Evolutionary conservation across 345 rosid genomes (phyloP).

Genomic region (Syzygium aqueum): DNA sequence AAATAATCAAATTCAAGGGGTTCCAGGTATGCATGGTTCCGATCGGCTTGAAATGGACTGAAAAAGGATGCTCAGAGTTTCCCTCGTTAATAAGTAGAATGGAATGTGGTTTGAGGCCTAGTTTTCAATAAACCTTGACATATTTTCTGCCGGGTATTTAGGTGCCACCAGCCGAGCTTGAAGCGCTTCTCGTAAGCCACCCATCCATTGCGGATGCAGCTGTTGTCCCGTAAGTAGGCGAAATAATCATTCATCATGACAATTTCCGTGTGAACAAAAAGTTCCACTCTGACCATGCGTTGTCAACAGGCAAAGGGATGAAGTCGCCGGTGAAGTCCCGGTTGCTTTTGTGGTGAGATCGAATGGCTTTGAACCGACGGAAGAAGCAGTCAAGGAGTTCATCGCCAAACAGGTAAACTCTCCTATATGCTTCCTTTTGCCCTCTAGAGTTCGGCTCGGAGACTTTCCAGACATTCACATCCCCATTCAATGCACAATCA

Average conservation of each 20-base stretch:
- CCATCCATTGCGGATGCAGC: conserved; percentile 78
- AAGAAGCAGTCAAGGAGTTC: conserved; percentile 61
- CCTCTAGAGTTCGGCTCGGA: not conserved
- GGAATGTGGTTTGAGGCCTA: not conserved
- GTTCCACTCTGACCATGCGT: not conserved
- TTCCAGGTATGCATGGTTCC: conserved; percentile 46
- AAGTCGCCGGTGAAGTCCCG: conserved; percentile 86
- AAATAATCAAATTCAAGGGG: conserved; percentile 88
- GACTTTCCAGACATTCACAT: not conserved
- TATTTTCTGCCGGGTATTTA: conserved; percentile 1
- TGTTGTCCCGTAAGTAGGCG: conserved; percentile 72
- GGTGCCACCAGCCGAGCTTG: conserved; percentile 98
- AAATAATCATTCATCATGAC: not conserved
- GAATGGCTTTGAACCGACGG: conserved; percentile 43
- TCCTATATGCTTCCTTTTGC: not conserved
- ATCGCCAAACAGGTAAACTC: conserved; percentile 59
- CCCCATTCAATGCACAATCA: not conserved
- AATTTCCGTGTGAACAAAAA: too few relatives aligned
- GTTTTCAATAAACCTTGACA: not conserved
- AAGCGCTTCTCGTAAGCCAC: conserved; percentile 60
- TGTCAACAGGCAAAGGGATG: conserved; percentile 55
- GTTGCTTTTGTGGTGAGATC: conserved; percentile 84
- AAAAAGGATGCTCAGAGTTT: not conserved
- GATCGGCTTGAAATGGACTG: not conserved
- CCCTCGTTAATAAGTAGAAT: not conserved